Evolutionary conservation across 345 rosid species (phyloP), one percentile per base, ranked within the genome.

Genomic region (Abelmoschus esculentus): DNA sequence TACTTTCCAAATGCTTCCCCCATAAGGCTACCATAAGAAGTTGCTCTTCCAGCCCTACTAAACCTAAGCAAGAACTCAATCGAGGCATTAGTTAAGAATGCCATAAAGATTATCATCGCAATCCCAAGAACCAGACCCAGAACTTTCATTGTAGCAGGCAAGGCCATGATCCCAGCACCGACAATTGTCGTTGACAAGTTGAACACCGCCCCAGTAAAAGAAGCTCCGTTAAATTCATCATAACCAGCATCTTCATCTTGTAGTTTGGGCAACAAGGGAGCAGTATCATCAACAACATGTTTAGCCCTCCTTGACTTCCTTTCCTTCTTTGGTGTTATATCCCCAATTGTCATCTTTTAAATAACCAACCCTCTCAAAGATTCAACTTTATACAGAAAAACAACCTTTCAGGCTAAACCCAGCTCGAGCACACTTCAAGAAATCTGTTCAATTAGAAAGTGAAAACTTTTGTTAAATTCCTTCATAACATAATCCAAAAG

Each of bases 121-220:
- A 91, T 66, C 66, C 98, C 98, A 46, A 84, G 87, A 18, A 80
- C 61, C 31, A 95, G 88, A 34, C 97, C 98, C 46, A 95, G 79
- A 63, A 87, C 92, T 75, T 89, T 95, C 93, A 91, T 83, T 52
- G 96, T 90, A 4, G 98, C 99, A 44, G 99, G 99, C 75, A 95
- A 75, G 65, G 99, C 89, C 99, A 95, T 95, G 69, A 95, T 91
- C 28, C 98, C 99, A 26, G 98, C 99, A 70, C 98, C 98, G 70
- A 91, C 87, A 66, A 91, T 74, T 3, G 97, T 91, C 5, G 98
- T 95, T 13, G 98, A 79, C 52, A 95, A 83, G 73, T 95, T 95
- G 73, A 91, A 86, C 67, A 95, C 99, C 1, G 96, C 96, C 63
- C 98, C 99, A 8, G 76, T 79, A 71, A 90, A 91, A 17, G 98